A percentile compares a stretch with the other conserved stretches of the same genome.
These are phyloP conservation scores for Aspergillus indologenus DNA, from an alignment of 495 filamentous ascomycete species.

Conservation along the genomic window DNA sequence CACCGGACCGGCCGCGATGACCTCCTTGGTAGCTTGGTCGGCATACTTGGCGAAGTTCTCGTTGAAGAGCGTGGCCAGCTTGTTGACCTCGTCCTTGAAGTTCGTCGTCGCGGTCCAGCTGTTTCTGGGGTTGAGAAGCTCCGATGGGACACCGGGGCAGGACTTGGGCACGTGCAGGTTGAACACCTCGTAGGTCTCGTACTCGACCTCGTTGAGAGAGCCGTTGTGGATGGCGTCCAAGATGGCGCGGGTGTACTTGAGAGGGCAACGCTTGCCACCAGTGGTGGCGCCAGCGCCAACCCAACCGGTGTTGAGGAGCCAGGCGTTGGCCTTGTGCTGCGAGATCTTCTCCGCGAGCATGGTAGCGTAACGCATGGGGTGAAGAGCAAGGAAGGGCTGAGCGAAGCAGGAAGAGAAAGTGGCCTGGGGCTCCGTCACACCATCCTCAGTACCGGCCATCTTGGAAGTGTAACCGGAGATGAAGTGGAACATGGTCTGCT, in stretches of 20 bases:
- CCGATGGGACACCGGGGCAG: conserved; percentile 80
- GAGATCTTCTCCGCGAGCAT: conserved; percentile 99
- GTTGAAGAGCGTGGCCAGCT: conserved; percentile 81
- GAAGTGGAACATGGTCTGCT: conserved; percentile 99
- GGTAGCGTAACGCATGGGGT: conserved; percentile 97
- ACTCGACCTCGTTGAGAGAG: conserved; percentile 85
- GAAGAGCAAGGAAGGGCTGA: conserved; percentile 96
- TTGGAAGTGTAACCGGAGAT: conserved; percentile 99
- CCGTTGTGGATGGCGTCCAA: conserved; percentile 96
- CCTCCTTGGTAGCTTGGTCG: conserved; percentile 80
- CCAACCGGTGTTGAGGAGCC: conserved; percentile 99
- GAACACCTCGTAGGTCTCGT: conserved; percentile 95
- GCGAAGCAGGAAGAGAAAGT: conserved; percentile 99
- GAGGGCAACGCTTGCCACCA: conserved; percentile 95
- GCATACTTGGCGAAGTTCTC: conserved; percentile 98
- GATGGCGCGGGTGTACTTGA: conserved; percentile 98
- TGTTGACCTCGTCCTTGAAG: conserved; percentile 83
- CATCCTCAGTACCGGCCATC: conserved; percentile 99
- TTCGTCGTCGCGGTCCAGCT: conserved; percentile 78
- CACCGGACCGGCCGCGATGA: conserved; percentile 42
- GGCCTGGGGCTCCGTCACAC: conserved; percentile 92
- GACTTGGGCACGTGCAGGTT: conserved; percentile 87
- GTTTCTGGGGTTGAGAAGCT: conserved; percentile 91
- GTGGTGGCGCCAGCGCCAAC: conserved; percentile 92
- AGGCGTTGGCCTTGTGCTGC: conserved; percentile 91